phyloP scores from a whole-genome alignment of 2,329 filamentous ascomycete species.

The Venturia pyrina region DNA sequence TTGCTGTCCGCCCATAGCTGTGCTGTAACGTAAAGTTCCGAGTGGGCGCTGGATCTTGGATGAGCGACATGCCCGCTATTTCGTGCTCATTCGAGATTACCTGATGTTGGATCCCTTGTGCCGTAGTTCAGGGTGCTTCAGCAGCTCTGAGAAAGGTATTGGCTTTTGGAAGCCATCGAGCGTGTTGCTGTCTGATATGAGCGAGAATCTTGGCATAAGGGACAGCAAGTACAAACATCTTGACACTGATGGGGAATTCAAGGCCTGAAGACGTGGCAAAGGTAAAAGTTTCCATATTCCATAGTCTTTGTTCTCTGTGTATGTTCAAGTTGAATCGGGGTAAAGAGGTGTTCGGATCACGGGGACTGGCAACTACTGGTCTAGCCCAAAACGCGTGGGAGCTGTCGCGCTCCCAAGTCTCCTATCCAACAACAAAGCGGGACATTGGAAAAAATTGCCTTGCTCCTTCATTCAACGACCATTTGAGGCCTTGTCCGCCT shows the following conservation, averaged over 20 bases:
- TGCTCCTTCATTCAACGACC: background rate
- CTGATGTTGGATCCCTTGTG: conserved; percentile 80
- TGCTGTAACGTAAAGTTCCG: conserved; percentile 84
- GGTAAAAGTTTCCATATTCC: conserved; percentile 81
- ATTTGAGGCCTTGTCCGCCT: background rate
- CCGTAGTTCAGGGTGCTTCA: conserved; percentile 69
- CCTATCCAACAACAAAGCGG: background rate
- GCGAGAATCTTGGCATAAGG: background rate
- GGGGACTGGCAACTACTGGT: background rate
- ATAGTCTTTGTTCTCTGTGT: too few species aligned
- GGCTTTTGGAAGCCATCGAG: conserved; percentile 71
- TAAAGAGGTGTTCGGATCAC: conserved; percentile 17
- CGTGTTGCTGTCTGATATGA: conserved; percentile 47
- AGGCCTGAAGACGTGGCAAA: conserved; percentile 86
- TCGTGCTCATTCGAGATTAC: conserved; percentile 28
- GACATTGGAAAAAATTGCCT: background rate
- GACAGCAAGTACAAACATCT: conserved; percentile 42
- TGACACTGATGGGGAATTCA: conserved; percentile 57
- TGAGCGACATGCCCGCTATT: conserved; percentile 11
- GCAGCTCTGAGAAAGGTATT: conserved; percentile 64
- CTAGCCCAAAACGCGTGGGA: background rate
- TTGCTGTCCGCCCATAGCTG: conserved; percentile 97
- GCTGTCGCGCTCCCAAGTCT: background rate
- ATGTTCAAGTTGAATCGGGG: too few species aligned
- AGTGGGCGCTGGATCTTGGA: conserved; percentile 49